Percentiles rank a stretch among this genome's conserved stretches.
These are phyloP conservation scores for Physcomitrellopsis africana DNA, from an alignment of 225 moss, liverwort and hornwort species.

Conservation along the genomic window DNA sequence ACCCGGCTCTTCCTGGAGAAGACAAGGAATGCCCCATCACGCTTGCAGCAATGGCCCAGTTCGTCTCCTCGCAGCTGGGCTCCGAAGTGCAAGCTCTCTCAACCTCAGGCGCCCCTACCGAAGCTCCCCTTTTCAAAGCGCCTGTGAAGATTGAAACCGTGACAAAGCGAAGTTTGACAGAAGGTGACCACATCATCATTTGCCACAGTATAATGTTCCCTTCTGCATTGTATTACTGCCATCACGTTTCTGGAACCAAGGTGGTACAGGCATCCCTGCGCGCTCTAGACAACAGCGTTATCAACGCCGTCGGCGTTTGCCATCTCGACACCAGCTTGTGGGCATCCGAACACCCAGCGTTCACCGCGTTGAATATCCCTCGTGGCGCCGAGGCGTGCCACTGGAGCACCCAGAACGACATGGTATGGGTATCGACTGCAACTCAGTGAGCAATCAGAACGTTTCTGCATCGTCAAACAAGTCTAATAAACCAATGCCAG, in stretches of 20 bases:
- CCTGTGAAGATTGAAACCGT: slow-evolving; percentile 29
- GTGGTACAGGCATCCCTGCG: slow-evolving; percentile 53
- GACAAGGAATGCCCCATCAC: slow-evolving; percentile 40
- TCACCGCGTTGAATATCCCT: slow-evolving; percentile 43
- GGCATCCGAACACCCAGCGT: slow-evolving; percentile 59
- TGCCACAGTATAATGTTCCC: slow-evolving; percentile 61
- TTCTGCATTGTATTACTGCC: slow-evolving; percentile 52
- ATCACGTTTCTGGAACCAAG: slow-evolving; percentile 54
- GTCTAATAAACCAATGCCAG: background rate
- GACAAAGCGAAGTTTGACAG: slow-evolving; percentile 37
- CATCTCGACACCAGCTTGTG: slow-evolving; percentile 56
- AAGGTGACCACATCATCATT: slow-evolving; percentile 54
- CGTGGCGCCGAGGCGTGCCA: slow-evolving; percentile 62
- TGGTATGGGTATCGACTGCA: slow-evolving; percentile 50
- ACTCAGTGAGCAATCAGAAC: slow-evolving; percentile 32
- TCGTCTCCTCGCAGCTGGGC: slow-evolving; percentile 47
- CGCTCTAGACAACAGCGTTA: slow-evolving; percentile 8
- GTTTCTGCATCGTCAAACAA: no score
- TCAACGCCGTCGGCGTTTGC: slow-evolving; percentile 52
- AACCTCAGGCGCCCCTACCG: slow-evolving; percentile 36
- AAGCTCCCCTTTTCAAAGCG: background rate
- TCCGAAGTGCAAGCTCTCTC: slow-evolving; percentile 40
- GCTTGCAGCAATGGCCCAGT: slow-evolving; percentile 52
- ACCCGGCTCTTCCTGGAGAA: slow-evolving; percentile 48
- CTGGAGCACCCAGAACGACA: slow-evolving; percentile 50